These are phyloP conservation scores for Aristolochia californica DNA, from an alignment of 164 flowering plant species.

Conservation along the genomic window DNA sequence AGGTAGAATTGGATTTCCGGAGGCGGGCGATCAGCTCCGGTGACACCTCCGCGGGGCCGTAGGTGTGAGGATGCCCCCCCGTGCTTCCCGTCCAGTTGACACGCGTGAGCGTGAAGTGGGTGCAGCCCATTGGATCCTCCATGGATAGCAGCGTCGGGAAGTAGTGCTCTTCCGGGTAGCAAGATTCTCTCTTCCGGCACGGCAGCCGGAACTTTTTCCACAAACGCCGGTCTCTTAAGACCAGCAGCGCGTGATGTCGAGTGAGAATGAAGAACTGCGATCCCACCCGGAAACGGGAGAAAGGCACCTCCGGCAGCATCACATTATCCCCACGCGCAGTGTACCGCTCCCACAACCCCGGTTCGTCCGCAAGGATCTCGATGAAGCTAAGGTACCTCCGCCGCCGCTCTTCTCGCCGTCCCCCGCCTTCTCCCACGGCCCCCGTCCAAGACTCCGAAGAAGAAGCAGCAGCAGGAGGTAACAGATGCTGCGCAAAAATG, in stretches of 20 bases:
- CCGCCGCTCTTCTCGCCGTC: no score
- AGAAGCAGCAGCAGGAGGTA: slow-evolving; percentile 1
- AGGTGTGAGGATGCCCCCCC: slow-evolving; percentile 75
- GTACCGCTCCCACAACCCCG: slow-evolving; percentile 28
- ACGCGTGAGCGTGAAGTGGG: slow-evolving; percentile 51
- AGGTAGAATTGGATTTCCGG: slow-evolving; percentile 49
- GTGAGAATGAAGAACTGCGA: slow-evolving; percentile 75
- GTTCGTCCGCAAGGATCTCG: slow-evolving; percentile 47
- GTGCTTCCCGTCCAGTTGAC: slow-evolving; percentile 84
- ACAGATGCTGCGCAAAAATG: slow-evolving; percentile 24
- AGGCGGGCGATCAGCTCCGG: slow-evolving; percentile 39
- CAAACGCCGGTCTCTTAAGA: slow-evolving; percentile 45
- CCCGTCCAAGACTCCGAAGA: no score
- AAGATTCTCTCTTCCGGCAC: slow-evolving; percentile 45
- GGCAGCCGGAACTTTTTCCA: slow-evolving; percentile 80
- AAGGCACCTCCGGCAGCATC: slow-evolving; percentile 74
- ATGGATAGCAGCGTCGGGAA: slow-evolving; percentile 76
- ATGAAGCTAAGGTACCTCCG: slow-evolving; percentile 42
- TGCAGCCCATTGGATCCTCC: slow-evolving; percentile 63
- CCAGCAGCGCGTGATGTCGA: slow-evolving; percentile 46
- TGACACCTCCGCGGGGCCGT: slow-evolving; percentile 44
- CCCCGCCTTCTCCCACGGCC: no score
- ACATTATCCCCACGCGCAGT: slow-evolving; percentile 52
- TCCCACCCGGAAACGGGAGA: slow-evolving; percentile 61
- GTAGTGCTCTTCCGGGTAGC: slow-evolving; percentile 95